phyloP scores from a whole-genome alignment of 1,139 yeast genomes.

The Zygosaccharomyces sapae region DNA sequence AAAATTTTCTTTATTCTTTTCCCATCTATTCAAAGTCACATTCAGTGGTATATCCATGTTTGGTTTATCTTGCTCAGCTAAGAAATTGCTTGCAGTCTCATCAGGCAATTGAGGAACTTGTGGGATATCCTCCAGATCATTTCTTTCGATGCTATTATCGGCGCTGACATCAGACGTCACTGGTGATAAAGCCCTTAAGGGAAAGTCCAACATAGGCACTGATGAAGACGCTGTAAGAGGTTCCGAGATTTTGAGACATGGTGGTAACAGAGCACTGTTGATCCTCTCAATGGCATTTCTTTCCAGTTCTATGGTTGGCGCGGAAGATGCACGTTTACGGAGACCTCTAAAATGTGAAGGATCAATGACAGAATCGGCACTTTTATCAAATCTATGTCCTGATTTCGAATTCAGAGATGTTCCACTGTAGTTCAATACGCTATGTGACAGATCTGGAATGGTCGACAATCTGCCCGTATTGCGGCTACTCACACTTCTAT shows the following conservation, averaged over 20 bases:
- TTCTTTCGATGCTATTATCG: conserved; percentile 13
- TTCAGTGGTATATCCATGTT: conserved; percentile 18
- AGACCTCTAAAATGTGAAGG: conserved; percentile 8
- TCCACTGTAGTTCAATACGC: conserved; percentile 20
- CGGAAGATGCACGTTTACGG: conserved; percentile 2
- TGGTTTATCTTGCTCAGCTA: conserved; percentile 5
- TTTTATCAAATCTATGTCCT: conserved; percentile 10
- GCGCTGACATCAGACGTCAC: conserved; percentile 4
- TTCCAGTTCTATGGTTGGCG: conserved; percentile 25
- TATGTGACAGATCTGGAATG: conserved; percentile 28
- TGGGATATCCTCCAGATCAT: conserved; percentile 24
- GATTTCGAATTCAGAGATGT: conserved; percentile 9
- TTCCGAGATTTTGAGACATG: conserved; percentile 24
- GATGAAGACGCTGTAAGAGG: background rate
- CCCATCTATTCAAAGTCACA: conserved; percentile 27
- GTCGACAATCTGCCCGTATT: conserved; percentile 32
- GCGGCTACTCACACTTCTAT: conserved; percentile 16
- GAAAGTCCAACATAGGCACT: background rate
- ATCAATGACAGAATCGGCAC: conserved; percentile 12
- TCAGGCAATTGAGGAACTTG: conserved; percentile 15
- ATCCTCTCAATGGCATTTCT: conserved; percentile 32
- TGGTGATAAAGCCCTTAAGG: background rate
- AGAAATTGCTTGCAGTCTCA: conserved; percentile 6
- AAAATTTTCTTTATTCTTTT: conserved; percentile 16
- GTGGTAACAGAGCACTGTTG: conserved; percentile 33